Evolutionary conservation across 2,329 filamentous ascomycete genomes (phyloP).

Genomic region (Diplodia scrobiculata): DNA sequence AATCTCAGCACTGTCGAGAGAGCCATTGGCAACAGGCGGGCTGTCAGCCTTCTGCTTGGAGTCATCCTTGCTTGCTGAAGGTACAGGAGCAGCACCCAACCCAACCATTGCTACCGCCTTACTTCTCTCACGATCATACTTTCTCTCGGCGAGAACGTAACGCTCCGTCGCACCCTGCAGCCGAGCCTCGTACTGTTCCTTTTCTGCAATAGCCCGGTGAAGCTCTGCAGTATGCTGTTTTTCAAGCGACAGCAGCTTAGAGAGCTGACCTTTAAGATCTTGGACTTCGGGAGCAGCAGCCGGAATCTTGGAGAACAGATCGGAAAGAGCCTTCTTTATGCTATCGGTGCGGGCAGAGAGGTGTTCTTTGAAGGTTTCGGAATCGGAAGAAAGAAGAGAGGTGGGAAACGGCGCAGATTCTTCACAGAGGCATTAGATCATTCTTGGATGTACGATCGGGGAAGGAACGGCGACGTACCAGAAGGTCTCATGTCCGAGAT

Average conservation of each 20-base stretch:
- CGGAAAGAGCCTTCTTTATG: constrained; percentile 73
- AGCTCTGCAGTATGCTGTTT: constrained; percentile 78
- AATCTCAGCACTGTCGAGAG: constrained; percentile 58
- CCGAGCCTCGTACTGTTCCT: constrained; percentile 80
- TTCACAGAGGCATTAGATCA: constrained; percentile 8
- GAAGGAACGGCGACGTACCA: constrained; percentile 25
- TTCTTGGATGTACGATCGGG: not conserved
- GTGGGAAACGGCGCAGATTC: constrained; percentile 51
- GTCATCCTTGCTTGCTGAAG: constrained; percentile 44
- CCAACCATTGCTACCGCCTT: constrained; percentile 88
- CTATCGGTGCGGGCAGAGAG: constrained; percentile 72
- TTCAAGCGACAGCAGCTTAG: constrained; percentile 73
- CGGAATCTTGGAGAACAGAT: constrained; percentile 61
- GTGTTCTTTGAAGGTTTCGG: constrained; percentile 72
- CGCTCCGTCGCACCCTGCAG: constrained; percentile 85
- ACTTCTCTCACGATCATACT: constrained; percentile 85
- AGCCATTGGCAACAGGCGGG: constrained; percentile 48
- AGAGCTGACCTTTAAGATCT: constrained; percentile 73
- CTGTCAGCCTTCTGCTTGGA: constrained; percentile 31
- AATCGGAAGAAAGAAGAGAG: constrained; percentile 58
- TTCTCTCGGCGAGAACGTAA: constrained; percentile 95
- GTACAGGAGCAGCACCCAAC: constrained; percentile 71
- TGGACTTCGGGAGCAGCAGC: constrained; percentile 66
- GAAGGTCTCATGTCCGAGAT: constrained; percentile 9
- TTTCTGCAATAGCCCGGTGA: constrained; percentile 74